Base-by-base conservation (phyloP, 1,284 basidiomycete species). In the Caloboletus firmus region DNA sequence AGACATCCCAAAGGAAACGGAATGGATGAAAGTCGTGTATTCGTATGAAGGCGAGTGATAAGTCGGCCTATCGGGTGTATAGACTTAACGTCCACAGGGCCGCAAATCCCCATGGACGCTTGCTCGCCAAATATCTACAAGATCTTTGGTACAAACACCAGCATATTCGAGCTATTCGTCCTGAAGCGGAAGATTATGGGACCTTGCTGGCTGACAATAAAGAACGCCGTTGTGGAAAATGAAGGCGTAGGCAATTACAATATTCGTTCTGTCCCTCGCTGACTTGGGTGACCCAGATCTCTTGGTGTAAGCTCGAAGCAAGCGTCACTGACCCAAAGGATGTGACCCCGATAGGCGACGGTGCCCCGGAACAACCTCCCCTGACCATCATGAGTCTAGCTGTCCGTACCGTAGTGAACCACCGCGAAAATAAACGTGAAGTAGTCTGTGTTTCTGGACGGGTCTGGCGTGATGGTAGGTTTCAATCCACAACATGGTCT, bases 181-280 rank as follows among this genome's bases (percentile, higher is more conserved):
- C 66, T 99, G 51, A 98, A 98, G 74, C 85, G 95, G 35, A 95
- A 94, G 74, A 98, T 99, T 59, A 98, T 98, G 93, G 97, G 97
- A 3, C 95, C 97, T 0, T 99, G 97, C 70, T 99, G 96, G 97
- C 78, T 99, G 47, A 82, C 89, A 56, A 81, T 99, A 59, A 87
- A 89, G 69, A 81, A 87, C 24, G 84, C 87, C 12, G 73, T 81
- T 43, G 74, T 93, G 20, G 87, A 89, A 51, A 74, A 86, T 64
- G 89, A 91, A 72, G 87, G 89, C 10, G 91, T 93, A 68, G 52
- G 87, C 73, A 6, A 8, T 24, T n/a, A 53, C 22, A 17, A 40
- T 26, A 47, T n/a, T 42, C 39, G 11, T 32, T 17, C 26, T 9
- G 44, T 37, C 30, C 15, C 37, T 39, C 18, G 30, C 39, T 61